Evolutionary conservation across 495 filamentous ascomycete genomes (phyloP).

Genomic region (Poronia punctata): DNA sequence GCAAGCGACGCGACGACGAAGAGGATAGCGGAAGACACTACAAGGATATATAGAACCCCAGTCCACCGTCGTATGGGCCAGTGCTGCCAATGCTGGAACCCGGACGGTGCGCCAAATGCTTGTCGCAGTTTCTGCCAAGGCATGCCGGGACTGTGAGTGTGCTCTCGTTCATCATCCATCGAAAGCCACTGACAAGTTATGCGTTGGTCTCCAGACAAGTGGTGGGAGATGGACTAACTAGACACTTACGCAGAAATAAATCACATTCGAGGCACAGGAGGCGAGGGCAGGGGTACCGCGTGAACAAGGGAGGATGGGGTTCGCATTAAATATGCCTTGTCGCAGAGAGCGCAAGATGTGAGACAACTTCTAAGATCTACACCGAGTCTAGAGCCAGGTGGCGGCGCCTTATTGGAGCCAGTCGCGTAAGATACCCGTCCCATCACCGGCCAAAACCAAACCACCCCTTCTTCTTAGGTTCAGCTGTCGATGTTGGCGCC

Average conservation of each 20-base stretch:
- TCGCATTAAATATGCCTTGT: conserved; percentile 14
- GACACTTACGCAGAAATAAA: no score
- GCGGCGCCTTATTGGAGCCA: not conserved
- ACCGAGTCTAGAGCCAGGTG: not conserved
- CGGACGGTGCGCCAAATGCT: no score
- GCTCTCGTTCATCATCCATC: no score
- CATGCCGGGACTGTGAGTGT: no score
- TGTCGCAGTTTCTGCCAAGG: no score
- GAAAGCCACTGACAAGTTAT: no score
- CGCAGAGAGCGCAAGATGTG: conserved; percentile 10
- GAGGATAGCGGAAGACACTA: conserved; percentile 13
- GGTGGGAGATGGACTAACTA: no score
- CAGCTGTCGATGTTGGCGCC: conserved; percentile 24
- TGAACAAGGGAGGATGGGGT: conserved; percentile 12
- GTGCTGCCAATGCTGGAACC: not conserved
- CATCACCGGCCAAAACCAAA: conserved; percentile 74
- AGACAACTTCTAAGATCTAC: conserved; percentile 1
- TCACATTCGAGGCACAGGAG: no score
- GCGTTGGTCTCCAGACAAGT: no score
- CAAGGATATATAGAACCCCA: conserved; percentile 13
- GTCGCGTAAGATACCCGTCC: conserved; percentile 4
- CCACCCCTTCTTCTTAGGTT: conserved; percentile 72
- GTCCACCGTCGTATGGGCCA: conserved; percentile 2
- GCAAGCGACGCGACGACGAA: conserved; percentile 10
- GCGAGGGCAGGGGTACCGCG: not conserved